These are phyloP conservation scores for Atkinsonella hypoxylon DNA, from an alignment of 2,329 filamentous ascomycete genomes.

Conservation along the genomic window DNA sequence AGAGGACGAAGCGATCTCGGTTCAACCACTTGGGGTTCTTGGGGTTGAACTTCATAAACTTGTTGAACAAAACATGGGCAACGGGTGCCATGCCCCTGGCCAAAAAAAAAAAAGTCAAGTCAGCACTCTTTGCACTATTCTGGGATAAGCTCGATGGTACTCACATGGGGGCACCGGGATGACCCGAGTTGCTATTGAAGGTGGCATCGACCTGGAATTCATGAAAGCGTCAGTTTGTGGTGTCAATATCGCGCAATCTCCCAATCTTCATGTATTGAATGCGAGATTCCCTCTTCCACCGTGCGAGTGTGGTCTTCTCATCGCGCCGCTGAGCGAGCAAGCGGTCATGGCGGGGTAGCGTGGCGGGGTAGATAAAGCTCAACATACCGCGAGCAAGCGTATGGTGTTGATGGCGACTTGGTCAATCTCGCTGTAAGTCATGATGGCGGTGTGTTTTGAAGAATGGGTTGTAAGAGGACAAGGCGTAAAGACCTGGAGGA, in stretches of 20 bases:
- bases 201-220: slow-evolving; percentile 82
- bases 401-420: slow-evolving; percentile 96
- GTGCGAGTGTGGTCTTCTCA: not conserved
- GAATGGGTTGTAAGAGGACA: slow-evolving; percentile 9
- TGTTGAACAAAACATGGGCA: slow-evolving; percentile 95
- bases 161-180: slow-evolving; percentile 95
- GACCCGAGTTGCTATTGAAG: slow-evolving; percentile 88
- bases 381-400: slow-evolving; percentile 83
- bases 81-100: slow-evolving; percentile 74
- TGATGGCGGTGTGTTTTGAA: slow-evolving; percentile 36
- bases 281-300: not conserved
- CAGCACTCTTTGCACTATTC: slow-evolving; percentile 1
- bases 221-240: not conserved
- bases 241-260: not conserved
- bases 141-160: slow-evolving; percentile 16
- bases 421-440: slow-evolving; percentile 84
- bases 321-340: not conserved
- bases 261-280: slow-evolving; percentile 3
- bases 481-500: slow-evolving; percentile 9
- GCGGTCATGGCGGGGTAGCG: slow-evolving; percentile 18
- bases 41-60: slow-evolving; percentile 99
- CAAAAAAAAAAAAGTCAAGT: slow-evolving; percentile 20
- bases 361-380: slow-evolving; percentile 14
- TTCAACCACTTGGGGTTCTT: slow-evolving; percentile 97
- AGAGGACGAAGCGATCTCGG: slow-evolving; percentile 97